Evolutionary conservation across 139 green algal genomes (phyloP), one percentile per base, ranked within the genome.

Genomic region (Monoraphidium neglectum): DNA sequence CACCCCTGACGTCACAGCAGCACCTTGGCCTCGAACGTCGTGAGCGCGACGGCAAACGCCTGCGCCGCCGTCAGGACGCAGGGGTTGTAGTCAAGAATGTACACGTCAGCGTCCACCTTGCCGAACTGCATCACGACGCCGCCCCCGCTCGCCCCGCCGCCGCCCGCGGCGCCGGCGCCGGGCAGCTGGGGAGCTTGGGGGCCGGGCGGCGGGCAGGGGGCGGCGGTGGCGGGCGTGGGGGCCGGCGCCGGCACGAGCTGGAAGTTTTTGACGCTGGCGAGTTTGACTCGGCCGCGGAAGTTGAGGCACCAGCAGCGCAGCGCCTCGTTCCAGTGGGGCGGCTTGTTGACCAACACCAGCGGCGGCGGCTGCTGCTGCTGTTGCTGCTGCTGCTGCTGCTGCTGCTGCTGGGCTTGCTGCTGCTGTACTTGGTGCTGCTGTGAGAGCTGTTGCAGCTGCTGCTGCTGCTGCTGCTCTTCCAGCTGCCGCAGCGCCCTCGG

Each of bases 231-330:
- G 35, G 2, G 35, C 35, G 30, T 51, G 21, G 4, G 15, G 30
- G 1, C 46, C 72, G 26, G 32, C 33, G 4, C 18, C 32, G 79
- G 28, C 49, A 79, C 69, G 0, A 98, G 84, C 89, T 98, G 95
- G 83, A 98, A 98, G 83, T 98, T 98, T 70, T 99, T 99, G 4
- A 98, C 94, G 13, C 72, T 91, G 5, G 95, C 92, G 37, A 96
- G 78, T 74, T 93, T 96, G 16, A 99, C 96, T 6, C 95, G 81
- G 5, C 95, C 94, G 43, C 93, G 83, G 87, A 99, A 99, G 85
- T 99, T 99, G 37, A 99, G 86, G 86, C 95, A 98, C 90, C 94
- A 99, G 72, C 94, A 98, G 53, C 86, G 82, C 77, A 98, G 74
- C 21, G 72, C 86, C 26, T 94, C 88, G 79, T 98, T 98, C 95